Evolutionary conservation across 2,329 filamentous ascomycete genomes (phyloP).

Genomic region (Colletotrichum higginsianum): DNA sequence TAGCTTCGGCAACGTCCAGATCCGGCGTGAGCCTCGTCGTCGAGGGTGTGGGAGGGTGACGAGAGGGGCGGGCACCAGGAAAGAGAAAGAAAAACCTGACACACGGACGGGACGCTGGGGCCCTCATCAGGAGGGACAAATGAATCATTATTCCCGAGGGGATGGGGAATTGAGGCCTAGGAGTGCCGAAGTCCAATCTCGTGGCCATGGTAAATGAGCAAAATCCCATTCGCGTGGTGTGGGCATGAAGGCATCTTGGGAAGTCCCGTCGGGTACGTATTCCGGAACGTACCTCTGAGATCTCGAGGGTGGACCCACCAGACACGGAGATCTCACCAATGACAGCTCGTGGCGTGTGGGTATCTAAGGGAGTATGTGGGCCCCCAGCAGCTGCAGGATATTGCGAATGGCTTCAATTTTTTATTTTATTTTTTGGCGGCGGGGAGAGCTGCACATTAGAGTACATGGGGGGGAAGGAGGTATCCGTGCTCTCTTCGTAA

Average conservation of each 20-base stretch:
- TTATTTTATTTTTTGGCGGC: too few relatives aligned
- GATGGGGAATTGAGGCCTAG: conserved; percentile 41
- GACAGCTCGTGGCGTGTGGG: background rate
- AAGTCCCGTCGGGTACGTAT: conserved; percentile 8
- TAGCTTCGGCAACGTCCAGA: conserved; percentile 27
- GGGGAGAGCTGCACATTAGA: too few relatives aligned
- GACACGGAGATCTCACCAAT: conserved; percentile 34
- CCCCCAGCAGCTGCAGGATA: background rate
- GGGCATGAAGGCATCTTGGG: conserved; percentile 2
- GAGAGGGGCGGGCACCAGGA: conserved; percentile 16
- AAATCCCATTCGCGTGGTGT: conserved; percentile 35
- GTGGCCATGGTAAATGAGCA: conserved; percentile 36
- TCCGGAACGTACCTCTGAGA: conserved; percentile 24
- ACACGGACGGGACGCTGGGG: conserved; percentile 20
- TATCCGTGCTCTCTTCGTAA: conserved; percentile 16
- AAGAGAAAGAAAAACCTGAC: background rate
- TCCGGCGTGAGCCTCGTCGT: conserved; percentile 23
- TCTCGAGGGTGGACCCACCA: conserved; percentile 22
- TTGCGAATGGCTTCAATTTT: conserved; percentile 38
- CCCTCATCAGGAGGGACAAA: conserved; percentile 19
- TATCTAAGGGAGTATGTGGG: background rate
- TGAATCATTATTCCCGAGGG: conserved; percentile 8
- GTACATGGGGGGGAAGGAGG: background rate
- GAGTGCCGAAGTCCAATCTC: conserved; percentile 24
- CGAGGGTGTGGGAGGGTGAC: background rate